These are phyloP conservation scores for Dendrobium officinale DNA, from an alignment of 106 monocot species.

Conservation along the genomic window DNA sequence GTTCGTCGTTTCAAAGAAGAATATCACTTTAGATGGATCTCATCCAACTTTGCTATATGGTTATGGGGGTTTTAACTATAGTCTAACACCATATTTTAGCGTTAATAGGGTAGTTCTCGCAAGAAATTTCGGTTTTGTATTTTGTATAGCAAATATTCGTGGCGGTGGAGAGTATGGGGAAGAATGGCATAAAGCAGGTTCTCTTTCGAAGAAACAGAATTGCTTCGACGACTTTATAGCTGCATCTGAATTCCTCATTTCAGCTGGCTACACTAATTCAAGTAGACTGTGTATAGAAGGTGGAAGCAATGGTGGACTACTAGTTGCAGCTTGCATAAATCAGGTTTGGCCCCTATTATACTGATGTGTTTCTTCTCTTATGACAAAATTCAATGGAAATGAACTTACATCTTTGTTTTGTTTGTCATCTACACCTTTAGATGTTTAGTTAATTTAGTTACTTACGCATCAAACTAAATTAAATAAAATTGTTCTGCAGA, in stretches of 20 bases:
- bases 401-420: background rate
- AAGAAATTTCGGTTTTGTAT: constrained; percentile 55
- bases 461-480: too few relatives aligned
- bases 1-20: constrained; percentile 81
- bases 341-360: constrained; percentile 30
- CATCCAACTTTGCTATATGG: constrained; percentile 88
- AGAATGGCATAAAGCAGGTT: constrained; percentile 90
- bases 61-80: constrained; percentile 89
- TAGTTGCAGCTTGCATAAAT: constrained; percentile 87
- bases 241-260: constrained; percentile 75
- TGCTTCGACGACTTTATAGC: constrained; percentile 94
- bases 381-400: background rate
- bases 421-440: background rate
- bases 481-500: constrained; percentile 24
- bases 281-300: constrained; percentile 84
- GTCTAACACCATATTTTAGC: constrained; percentile 70
- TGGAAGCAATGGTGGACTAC: constrained; percentile 91
- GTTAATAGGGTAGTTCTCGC: constrained; percentile 48
- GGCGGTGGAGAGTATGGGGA: constrained; percentile 99
- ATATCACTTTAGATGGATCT: constrained; percentile 62
- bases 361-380: background rate
- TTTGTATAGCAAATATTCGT: constrained; percentile 85
- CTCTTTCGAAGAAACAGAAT: constrained; percentile 85
- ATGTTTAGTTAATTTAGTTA: background rate
- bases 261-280: constrained; percentile 60